A percentile compares a stretch with the other conserved stretches of the same genome.
Evolutionary conservation across 495 filamentous ascomycete genomes (phyloP).

Genomic region (Monascus purpureus): DNA sequence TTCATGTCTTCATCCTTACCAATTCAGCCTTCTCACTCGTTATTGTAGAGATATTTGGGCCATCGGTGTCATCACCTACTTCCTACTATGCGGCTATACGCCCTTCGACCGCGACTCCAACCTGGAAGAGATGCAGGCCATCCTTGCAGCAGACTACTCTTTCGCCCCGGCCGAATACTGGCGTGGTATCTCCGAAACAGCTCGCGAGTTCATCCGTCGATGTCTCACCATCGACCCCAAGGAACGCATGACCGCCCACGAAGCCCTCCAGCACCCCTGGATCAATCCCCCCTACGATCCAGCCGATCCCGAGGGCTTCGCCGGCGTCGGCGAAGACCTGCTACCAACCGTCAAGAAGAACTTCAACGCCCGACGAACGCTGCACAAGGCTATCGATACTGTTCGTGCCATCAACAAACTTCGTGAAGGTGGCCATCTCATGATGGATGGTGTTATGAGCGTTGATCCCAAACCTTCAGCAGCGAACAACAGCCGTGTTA

Average conservation of each 20-base stretch:
- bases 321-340: constrained; percentile 52
- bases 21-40: constrained; percentile 1
- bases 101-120: constrained; percentile 96
- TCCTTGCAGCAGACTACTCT: constrained; percentile 87
- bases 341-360: constrained; percentile 95
- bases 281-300: constrained; percentile 45
- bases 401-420: constrained; percentile 97
- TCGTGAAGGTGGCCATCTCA: constrained; percentile 61
- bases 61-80: constrained; percentile 81
- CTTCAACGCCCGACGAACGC: constrained; percentile 86
- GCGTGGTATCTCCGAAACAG: constrained; percentile 75
- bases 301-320: constrained; percentile 4
- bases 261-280: constrained; percentile 82
- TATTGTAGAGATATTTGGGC: constrained; percentile 56
- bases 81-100: constrained; percentile 94
- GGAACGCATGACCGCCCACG: constrained; percentile 84
- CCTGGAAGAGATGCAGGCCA: constrained; percentile 98
- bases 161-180: constrained; percentile 97
- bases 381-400: constrained; percentile 95
- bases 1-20: not conserved
- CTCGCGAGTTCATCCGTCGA: constrained; percentile 76
- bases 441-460: constrained; percentile 71
- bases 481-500: constrained; percentile 29
- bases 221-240: constrained; percentile 83
- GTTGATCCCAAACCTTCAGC: constrained; percentile 44